phyloP scores from a whole-genome alignment of 169 alveolate genomes.

The Cyclospora cayetanensis region DNA sequence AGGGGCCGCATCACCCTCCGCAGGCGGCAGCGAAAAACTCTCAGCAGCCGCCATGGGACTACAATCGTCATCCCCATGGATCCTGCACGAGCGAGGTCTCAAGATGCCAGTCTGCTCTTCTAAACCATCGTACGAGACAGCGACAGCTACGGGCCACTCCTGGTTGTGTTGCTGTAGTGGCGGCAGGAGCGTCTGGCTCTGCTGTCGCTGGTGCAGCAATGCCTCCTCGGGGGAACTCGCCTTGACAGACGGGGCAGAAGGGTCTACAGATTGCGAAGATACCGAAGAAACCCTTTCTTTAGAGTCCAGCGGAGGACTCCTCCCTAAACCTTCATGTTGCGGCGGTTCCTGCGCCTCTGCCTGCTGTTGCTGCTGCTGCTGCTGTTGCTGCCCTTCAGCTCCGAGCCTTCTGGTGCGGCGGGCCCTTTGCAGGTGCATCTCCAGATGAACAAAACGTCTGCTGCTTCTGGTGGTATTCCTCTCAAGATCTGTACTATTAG shows the following conservation, averaged over 20 bases:
- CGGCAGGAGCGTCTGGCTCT: neutral
- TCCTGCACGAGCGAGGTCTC: neutral
- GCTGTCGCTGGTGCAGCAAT: neutral
- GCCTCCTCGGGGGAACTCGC: neutral
- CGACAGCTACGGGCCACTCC: conserved; percentile 15
- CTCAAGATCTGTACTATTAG: neutral
- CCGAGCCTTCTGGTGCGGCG: conserved; percentile 11
- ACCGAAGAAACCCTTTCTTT: neutral
- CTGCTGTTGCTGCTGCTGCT: conserved; percentile 31
- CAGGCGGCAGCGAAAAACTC: neutral
- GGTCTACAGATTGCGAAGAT: neutral
- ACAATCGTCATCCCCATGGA: neutral
- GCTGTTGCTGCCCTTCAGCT: conserved; percentile 17
- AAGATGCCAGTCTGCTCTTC: neutral
- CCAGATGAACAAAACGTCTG: neutral
- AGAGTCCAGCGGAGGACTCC: neutral
- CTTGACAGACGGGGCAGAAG: neutral
- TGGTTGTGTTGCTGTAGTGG: conserved; percentile 15
- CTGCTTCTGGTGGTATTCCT: neutral
- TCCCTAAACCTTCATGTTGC: neutral
- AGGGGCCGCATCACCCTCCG: neutral
- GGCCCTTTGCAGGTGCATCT: conserved; percentile 19
- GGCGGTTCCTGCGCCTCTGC: neutral
- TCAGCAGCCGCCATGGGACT: neutral
- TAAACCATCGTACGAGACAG: neutral